A percentile compares a stretch with the other conserved stretches of the same genome.
These are phyloP conservation scores for Colletotrichum tamarilloi DNA, from an alignment of 2,329 filamentous ascomycete genomes.

Conservation along the genomic window DNA sequence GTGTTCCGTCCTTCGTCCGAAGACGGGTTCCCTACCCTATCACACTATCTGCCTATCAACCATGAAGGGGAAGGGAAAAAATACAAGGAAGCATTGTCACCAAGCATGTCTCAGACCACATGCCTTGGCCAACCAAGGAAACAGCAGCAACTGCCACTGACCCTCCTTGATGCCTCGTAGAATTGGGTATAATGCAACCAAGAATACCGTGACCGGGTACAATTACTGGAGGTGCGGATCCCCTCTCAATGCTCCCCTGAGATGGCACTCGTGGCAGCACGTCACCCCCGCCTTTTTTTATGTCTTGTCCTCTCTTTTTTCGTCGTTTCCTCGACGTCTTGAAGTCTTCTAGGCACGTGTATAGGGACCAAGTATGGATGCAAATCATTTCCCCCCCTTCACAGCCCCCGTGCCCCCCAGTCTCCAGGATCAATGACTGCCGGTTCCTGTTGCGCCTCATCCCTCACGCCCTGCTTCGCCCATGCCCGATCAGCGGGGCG, in stretches of 20 bases:
- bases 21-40: conserved; percentile 18
- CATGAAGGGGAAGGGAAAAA: neutral
- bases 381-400: neutral
- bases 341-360: neutral
- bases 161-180: conserved; percentile 14
- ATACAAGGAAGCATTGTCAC: conserved; percentile 24
- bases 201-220: neutral
- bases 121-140: conserved; percentile 19
- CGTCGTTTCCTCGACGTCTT: neutral
- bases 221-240: conserved; percentile 24
- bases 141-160: conserved; percentile 20
- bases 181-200: conserved; percentile 25
- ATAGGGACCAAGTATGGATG: neutral
- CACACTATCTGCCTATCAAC: too few species aligned
- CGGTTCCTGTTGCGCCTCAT: conserved; percentile 23
- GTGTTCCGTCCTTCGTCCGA: conserved; percentile 32
- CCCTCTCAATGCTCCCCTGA: conserved; percentile 25
- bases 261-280: conserved; percentile 21
- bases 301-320: too few species aligned
- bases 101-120: conserved; percentile 34
- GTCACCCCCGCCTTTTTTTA: conserved; percentile 7
- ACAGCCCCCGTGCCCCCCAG: neutral
- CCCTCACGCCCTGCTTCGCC: conserved; percentile 18
- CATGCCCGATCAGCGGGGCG: conserved; percentile 27
- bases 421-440: conserved; percentile 13